Conservation (phyloP, 768 basidiomycete genomes). For the Mycena vitilis region DNA sequence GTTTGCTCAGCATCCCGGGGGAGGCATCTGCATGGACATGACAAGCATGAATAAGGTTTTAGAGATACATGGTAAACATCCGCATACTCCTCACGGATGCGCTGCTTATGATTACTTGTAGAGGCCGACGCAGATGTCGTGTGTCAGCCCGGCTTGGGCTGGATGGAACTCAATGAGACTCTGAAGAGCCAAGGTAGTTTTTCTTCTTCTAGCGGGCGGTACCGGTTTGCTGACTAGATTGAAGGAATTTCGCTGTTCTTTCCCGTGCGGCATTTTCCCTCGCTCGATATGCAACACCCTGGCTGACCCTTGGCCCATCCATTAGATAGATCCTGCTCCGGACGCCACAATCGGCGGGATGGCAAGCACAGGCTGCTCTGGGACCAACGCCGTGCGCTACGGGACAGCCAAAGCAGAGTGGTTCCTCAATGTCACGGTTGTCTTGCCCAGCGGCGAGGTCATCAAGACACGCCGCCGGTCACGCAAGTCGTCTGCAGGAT, state of each 20-base stretch:
- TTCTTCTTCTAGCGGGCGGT: neutral
- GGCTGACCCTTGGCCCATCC: neutral
- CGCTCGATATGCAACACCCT: neutral
- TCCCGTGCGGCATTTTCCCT: slow-evolving; percentile 60
- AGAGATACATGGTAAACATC: slow-evolving; percentile 69
- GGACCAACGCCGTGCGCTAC: slow-evolving; percentile 89
- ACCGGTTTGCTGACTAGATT: neutral
- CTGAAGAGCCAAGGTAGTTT: slow-evolving; percentile 67
- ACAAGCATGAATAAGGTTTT: slow-evolving; percentile 84
- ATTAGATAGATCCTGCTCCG: slow-evolving; percentile 79
- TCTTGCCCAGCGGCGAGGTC: slow-evolving; percentile 88
- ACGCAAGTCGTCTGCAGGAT: slow-evolving; percentile 90
- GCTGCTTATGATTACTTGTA: slow-evolving; percentile 37
- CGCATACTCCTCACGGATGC: neutral
- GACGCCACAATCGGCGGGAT: slow-evolving; percentile 89
- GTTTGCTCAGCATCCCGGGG: slow-evolving; percentile 51
- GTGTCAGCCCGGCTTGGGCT: slow-evolving; percentile 78
- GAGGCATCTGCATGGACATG: slow-evolving; percentile 86
- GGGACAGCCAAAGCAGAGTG: slow-evolving; percentile 92
- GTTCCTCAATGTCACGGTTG: slow-evolving; percentile 93
- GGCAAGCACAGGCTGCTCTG: slow-evolving; percentile 89
- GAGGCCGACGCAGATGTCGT: slow-evolving; percentile 80
- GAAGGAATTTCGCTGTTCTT: slow-evolving; percentile 85
- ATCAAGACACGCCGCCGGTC: slow-evolving; percentile 87
- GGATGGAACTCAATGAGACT: slow-evolving; percentile 78